Evolutionary conservation across 768 basidiomycete species (phyloP).

Genomic region (Grammothele lineata): DNA sequence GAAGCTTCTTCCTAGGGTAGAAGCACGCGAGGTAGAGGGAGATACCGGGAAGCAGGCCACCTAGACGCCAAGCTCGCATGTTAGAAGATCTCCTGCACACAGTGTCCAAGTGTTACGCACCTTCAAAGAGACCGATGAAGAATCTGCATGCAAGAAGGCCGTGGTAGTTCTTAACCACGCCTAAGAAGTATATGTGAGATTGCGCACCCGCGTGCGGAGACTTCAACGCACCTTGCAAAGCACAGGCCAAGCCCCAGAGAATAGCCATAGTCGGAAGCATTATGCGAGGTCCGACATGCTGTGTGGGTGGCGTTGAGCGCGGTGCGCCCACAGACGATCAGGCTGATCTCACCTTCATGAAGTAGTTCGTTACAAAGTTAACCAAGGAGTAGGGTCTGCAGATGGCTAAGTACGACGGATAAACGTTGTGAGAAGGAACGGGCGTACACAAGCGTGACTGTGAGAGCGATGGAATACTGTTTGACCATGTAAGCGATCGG

Average conservation of each 20-base stretch:
- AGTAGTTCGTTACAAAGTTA: conserved; percentile 22
- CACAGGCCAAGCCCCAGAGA: conserved; percentile 59
- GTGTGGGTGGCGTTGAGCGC: no score
- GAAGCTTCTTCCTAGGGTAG: conserved; percentile 24
- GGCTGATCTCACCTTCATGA: conserved; percentile 11
- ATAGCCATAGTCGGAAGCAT: conserved; percentile 59
- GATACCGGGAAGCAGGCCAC: conserved; percentile 41
- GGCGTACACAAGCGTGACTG: conserved; percentile 1
- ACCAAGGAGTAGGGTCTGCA: conserved; percentile 23
- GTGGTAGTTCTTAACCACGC: conserved; percentile 42
- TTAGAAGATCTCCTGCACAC: not conserved
- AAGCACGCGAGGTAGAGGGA: conserved; percentile 25
- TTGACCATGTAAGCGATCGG: not conserved
- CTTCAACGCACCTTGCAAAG: conserved; percentile 46
- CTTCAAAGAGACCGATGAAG: conserved; percentile 55
- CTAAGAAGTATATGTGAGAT: not conserved
- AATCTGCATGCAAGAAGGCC: conserved; percentile 50
- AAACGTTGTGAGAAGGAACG: no score
- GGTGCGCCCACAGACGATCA: not conserved
- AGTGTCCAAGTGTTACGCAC: conserved; percentile 26
- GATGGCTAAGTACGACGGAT: conserved; percentile 22
- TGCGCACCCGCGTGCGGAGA: not conserved
- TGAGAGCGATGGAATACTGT: not conserved
- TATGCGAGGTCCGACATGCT: conserved; percentile 51
- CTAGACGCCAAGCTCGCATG: not conserved